Evolutionary conservation across 768 basidiomycete species (phyloP).

Genomic region (Mycena amicta): DNA sequence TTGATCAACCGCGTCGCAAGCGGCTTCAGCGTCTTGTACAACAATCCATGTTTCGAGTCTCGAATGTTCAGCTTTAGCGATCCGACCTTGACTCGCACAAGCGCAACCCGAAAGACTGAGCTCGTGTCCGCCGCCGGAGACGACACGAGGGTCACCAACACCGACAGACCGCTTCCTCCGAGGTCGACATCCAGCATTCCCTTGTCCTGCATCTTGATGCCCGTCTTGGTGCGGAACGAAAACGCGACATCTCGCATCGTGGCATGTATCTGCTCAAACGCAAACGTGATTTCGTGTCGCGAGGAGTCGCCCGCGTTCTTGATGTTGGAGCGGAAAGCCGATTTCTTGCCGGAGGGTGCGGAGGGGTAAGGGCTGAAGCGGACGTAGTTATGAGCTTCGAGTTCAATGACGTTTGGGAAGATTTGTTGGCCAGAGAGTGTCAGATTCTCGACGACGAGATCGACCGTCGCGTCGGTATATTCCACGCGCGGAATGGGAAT

Average conservation of each 20-base stretch:
- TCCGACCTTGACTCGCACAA: slow-evolving; percentile 80
- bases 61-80: slow-evolving; percentile 88
- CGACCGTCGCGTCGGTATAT: slow-evolving; percentile 85
- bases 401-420: slow-evolving; percentile 75
- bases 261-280: slow-evolving; percentile 84
- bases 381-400: slow-evolving; percentile 81
- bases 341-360: slow-evolving; percentile 29
- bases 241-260: slow-evolving; percentile 95
- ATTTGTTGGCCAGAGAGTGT: slow-evolving; percentile 86
- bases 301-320: slow-evolving; percentile 51
- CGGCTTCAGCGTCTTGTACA: slow-evolving; percentile 84
- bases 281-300: slow-evolving; percentile 74
- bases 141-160: slow-evolving; percentile 60
- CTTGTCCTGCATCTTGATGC: slow-evolving; percentile 78
- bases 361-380: slow-evolving; percentile 81
- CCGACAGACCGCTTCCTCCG: slow-evolving; percentile 80
- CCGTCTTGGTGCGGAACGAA: slow-evolving; percentile 84
- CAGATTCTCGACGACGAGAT: slow-evolving; percentile 92
- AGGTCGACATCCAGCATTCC: slow-evolving; percentile 86
- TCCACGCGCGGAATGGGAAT: slow-evolving; percentile 93
- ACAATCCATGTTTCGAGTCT: slow-evolving; percentile 85
- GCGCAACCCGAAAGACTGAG: slow-evolving; percentile 73
- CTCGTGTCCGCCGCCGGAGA: slow-evolving; percentile 58
- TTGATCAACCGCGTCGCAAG: slow-evolving; percentile 84
- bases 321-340: not conserved